Evolutionary conservation across 495 filamentous ascomycete species (phyloP).

Genomic region (Umbilicaria muhlenbergii): DNA sequence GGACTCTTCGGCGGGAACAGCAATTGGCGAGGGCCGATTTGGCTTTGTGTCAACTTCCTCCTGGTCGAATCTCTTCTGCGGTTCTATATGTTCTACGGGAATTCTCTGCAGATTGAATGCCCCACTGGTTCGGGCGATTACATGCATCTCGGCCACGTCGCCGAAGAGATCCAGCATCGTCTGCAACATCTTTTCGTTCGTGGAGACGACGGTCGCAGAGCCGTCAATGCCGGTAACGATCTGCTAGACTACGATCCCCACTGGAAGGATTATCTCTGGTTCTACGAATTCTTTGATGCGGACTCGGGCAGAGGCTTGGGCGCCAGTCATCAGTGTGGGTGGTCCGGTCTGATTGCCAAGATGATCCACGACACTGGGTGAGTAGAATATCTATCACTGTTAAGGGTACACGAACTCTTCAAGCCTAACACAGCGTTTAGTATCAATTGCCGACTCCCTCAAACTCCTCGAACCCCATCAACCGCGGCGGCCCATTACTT

Average conservation of each 20-base stretch:
- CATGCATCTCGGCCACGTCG: slow-evolving; percentile 94
- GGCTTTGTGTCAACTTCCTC: slow-evolving; percentile 92
- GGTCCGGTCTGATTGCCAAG: slow-evolving; percentile 93
- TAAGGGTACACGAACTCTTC: slow-evolving; percentile 1
- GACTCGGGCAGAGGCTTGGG: slow-evolving; percentile 80
- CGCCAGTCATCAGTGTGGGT: slow-evolving; percentile 89
- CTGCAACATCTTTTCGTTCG: slow-evolving; percentile 81
- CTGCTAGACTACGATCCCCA: slow-evolving; percentile 76
- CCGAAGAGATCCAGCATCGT: slow-evolving; percentile 89
- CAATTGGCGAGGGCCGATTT: slow-evolving; percentile 91
- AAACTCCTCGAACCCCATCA: slow-evolving; percentile 77
- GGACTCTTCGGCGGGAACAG: slow-evolving; percentile 91
- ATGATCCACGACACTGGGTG: slow-evolving; percentile 95
- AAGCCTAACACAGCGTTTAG: slow-evolving; percentile 24
- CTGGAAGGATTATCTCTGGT: slow-evolving; percentile 91
- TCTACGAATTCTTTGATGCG: slow-evolving; percentile 94
- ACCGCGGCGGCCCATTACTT: slow-evolving; percentile 83
- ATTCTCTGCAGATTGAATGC: slow-evolving; percentile 75
- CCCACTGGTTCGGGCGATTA: slow-evolving; percentile 85
- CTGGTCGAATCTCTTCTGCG: slow-evolving; percentile 82
- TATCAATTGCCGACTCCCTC: slow-evolving; percentile 78
- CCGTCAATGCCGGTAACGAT: slow-evolving; percentile 69
- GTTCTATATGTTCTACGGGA: slow-evolving; percentile 92
- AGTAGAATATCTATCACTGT: slow-evolving; percentile 15
- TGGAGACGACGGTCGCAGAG: slow-evolving; percentile 68